These are phyloP conservation scores for Colletotrichum sidae DNA, from an alignment of 2,329 filamentous ascomycete genomes.

Conservation along the genomic window DNA sequence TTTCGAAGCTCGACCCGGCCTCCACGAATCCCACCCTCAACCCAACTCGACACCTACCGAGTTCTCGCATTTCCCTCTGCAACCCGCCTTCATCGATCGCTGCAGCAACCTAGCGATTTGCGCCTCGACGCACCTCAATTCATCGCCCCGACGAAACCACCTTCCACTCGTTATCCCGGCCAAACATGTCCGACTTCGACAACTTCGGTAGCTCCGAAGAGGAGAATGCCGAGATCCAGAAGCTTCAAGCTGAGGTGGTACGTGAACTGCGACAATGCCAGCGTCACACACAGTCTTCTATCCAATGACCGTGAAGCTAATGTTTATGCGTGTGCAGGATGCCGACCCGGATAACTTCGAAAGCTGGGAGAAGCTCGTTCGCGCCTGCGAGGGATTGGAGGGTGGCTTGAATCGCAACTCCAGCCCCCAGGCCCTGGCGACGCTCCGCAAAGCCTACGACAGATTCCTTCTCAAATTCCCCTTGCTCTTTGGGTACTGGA, in stretches of 20 bases:
- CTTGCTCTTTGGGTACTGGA: slow-evolving; percentile 98
- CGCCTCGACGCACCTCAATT: neutral
- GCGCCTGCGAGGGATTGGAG: slow-evolving; percentile 84
- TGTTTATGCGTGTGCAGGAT: slow-evolving; percentile 55
- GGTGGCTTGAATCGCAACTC: slow-evolving; percentile 97
- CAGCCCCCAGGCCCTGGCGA: slow-evolving; percentile 90
- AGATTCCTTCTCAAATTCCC: slow-evolving; percentile 95
- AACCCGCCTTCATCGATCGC: slow-evolving; percentile 11
- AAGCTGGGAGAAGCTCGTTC: slow-evolving; percentile 92
- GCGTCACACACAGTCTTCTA: slow-evolving; percentile 5
- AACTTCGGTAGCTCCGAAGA: slow-evolving; percentile 81
- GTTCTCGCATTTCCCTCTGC: slow-evolving; percentile 25
- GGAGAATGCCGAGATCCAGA: slow-evolving; percentile 84
- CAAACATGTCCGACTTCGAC: slow-evolving; percentile 75
- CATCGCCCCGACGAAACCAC: no score
- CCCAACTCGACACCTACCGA: slow-evolving; percentile 28
- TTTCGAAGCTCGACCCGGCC: slow-evolving; percentile 26
- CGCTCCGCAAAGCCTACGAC: slow-evolving; percentile 89
- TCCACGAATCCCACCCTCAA: slow-evolving; percentile 24
- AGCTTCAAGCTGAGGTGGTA: slow-evolving; percentile 83
- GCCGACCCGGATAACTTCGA: slow-evolving; percentile 91
- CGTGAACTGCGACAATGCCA: slow-evolving; percentile 48
- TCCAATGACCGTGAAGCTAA: slow-evolving; percentile 14
- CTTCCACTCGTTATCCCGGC: slow-evolving; percentile 25
- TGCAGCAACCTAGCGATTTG: slow-evolving; percentile 1